These are phyloP conservation scores for Dendrobium chrysotoxum DNA, from an alignment of 106 monocot genomes.

Conservation along the genomic window DNA sequence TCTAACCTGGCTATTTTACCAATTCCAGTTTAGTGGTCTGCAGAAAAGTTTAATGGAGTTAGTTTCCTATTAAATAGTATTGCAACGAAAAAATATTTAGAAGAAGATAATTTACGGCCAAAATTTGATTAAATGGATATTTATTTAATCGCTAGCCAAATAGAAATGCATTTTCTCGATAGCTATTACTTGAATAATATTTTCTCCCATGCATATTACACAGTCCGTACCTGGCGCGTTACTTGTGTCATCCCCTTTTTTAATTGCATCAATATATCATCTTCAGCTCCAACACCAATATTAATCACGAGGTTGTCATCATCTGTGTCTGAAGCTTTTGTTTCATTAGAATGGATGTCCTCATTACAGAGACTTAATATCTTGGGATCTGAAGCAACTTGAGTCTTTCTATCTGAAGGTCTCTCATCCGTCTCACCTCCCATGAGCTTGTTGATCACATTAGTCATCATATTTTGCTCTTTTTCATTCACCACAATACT, in stretches of 20 bases:
- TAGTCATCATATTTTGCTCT: slow-evolving; percentile 64
- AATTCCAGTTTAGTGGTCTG: background rate
- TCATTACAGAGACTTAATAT: background rate
- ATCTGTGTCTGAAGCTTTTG: slow-evolving; percentile 35
- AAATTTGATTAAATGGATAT: background rate
- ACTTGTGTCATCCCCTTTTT: slow-evolving; percentile 11
- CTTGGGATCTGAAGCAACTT: background rate
- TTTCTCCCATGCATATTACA: background rate
- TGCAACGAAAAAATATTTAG: background rate
- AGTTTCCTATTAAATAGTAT: background rate
- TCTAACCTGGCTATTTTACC: background rate
- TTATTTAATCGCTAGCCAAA: background rate
- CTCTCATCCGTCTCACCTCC: slow-evolving; percentile 26
- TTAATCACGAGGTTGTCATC: slow-evolving; percentile 77
- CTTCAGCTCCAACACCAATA: slow-evolving; percentile 24
- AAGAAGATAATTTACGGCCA: background rate
- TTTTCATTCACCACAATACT: slow-evolving; percentile 33
- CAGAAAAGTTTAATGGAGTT: background rate
- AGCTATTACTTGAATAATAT: no score
- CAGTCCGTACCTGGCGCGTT: slow-evolving; percentile 36
- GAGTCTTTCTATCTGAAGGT: slow-evolving; percentile 7
- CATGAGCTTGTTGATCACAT: slow-evolving; percentile 73
- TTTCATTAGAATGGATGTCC: slow-evolving; percentile 12
- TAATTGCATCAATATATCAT: slow-evolving; percentile 24
- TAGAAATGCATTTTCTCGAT: background rate